Conservation (phyloP, 2,329 filamentous ascomycete species). For the Penicillium sp. region DNA sequence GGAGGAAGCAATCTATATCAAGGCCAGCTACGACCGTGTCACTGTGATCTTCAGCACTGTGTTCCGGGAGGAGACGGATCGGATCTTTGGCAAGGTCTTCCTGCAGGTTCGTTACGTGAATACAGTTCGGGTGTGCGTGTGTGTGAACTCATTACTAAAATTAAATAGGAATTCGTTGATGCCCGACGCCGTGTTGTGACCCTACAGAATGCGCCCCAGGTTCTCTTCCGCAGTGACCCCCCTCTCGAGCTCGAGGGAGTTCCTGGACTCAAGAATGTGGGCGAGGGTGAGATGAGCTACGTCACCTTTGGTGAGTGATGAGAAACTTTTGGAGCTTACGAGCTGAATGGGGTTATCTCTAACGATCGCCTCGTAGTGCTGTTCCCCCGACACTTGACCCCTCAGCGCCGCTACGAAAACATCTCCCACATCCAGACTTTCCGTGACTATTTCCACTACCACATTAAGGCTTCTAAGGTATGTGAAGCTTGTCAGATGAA, state of each 20-base stretch:
- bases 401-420: slow-evolving; percentile 86
- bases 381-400: slow-evolving; percentile 91
- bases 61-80: slow-evolving; percentile 96
- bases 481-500: neutral
- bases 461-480: slow-evolving; percentile 97
- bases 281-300: slow-evolving; percentile 88
- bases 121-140: too few relatives aligned
- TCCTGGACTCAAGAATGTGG: slow-evolving; percentile 74
- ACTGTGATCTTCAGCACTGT: slow-evolving; percentile 99
- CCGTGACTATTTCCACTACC: slow-evolving; percentile 99
- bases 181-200: slow-evolving; percentile 75
- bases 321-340: neutral
- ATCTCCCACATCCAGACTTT: slow-evolving; percentile 99
- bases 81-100: slow-evolving; percentile 97
- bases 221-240: slow-evolving; percentile 92
- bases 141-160: neutral
- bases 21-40: slow-evolving; percentile 94
- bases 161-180: slow-evolving; percentile 81
- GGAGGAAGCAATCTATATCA: slow-evolving; percentile 98
- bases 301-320: slow-evolving; percentile 83
- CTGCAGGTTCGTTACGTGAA: slow-evolving; percentile 60
- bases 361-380: slow-evolving; percentile 62
- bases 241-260: slow-evolving; percentile 88
- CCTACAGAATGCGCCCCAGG: slow-evolving; percentile 97
- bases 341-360: slow-evolving; percentile 7